Base-by-base conservation (phyloP, 2,329 filamentous ascomycete species). In the Colletotrichum sojae region DNA sequence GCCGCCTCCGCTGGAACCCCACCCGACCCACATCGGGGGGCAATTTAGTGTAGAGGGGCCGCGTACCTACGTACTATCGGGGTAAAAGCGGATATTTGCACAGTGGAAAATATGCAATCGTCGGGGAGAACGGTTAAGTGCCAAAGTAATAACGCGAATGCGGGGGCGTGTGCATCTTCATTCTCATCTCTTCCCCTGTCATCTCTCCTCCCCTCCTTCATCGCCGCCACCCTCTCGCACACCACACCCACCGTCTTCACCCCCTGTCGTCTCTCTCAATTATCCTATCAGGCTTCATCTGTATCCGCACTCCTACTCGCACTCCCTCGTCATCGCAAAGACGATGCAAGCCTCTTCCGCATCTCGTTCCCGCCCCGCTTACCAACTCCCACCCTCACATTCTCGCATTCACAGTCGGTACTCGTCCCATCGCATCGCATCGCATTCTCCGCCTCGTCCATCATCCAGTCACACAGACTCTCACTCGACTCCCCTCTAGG, bases 341-440 rank as follows among this genome's bases (percentile, higher is more conserved):
- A 65, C 22, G 45, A 45, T 69, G 66, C 55, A 69, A 69, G 66
- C 61, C 61, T 39, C 46, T 64, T 65, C 54, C 61, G 54, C 48
- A 59, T 43, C n/a, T 36, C 54, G 25, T 54, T 39, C 25, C 13
- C 54, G 49, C 61, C 54, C 60, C 46, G 40, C 66, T 51, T 15
- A 55, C 54, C 31, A 53, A n/a, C 25, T 54, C 16, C 31, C 46
- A 53, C 40, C 45, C 48, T 65, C 48, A 22, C 60, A 48, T 10
- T 36, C 31, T 36, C 31, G 31, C 31, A 36, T 36, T 36, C 31
- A 36, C 31, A 10, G 31, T 36, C 31, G 31, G 31, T 36, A 36
- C 31, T 36, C 22, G 22, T 25, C 22, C 22, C 22, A 25, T 25
- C 49, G 51, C 22, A 43, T 22, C 6, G 36, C 46, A 60, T 46